phyloP scores from a whole-genome alignment of 2,329 filamentous ascomycete genomes.

The Biscogniauxia sp. region DNA sequence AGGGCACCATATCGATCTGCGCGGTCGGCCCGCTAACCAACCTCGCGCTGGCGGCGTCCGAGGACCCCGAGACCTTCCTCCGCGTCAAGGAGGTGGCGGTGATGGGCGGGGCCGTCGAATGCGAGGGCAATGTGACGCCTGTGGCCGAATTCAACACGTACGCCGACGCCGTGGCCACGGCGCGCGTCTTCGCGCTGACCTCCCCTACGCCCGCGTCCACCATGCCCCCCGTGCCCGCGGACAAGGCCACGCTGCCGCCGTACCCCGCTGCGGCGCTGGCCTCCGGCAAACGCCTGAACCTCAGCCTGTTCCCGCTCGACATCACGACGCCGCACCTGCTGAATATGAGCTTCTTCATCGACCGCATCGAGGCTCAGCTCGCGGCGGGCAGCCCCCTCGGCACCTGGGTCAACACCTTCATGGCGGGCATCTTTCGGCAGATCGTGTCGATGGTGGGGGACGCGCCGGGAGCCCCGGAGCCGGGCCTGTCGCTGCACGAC shows the following conservation, averaged over 20 bases:
- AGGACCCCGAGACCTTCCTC: slow-evolving; percentile 87
- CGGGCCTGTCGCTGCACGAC: slow-evolving; percentile 70
- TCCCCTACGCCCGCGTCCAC: slow-evolving; percentile 72
- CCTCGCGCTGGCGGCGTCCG: slow-evolving; percentile 79
- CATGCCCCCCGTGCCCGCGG: slow-evolving; percentile 66
- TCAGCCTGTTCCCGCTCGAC: slow-evolving; percentile 74
- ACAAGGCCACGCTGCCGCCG: slow-evolving; percentile 49
- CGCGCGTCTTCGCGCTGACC: slow-evolving; percentile 74
- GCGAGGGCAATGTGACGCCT: slow-evolving; percentile 80
- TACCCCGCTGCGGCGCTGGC: slow-evolving; percentile 64
- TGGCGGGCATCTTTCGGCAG: slow-evolving; percentile 68
- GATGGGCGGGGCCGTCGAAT: slow-evolving; percentile 85
- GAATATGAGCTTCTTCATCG: slow-evolving; percentile 56
- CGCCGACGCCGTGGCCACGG: slow-evolving; percentile 77
- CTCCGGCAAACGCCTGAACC: slow-evolving; percentile 50
- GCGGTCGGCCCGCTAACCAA: slow-evolving; percentile 93
- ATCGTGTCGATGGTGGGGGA: slow-evolving; percentile 62
- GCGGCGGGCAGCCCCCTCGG: slow-evolving; percentile 68
- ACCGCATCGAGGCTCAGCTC: slow-evolving; percentile 53
- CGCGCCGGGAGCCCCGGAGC: slow-evolving; percentile 41
- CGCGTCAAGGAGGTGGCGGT: slow-evolving; percentile 87
- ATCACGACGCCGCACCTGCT: slow-evolving; percentile 72
- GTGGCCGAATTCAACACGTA: slow-evolving; percentile 94
- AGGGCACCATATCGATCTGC: slow-evolving; percentile 83
- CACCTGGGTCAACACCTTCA: slow-evolving; percentile 69